Evolutionary conservation across 768 basidiomycete genomes (phyloP).

Genomic region (Mycena polygramma): DNA sequence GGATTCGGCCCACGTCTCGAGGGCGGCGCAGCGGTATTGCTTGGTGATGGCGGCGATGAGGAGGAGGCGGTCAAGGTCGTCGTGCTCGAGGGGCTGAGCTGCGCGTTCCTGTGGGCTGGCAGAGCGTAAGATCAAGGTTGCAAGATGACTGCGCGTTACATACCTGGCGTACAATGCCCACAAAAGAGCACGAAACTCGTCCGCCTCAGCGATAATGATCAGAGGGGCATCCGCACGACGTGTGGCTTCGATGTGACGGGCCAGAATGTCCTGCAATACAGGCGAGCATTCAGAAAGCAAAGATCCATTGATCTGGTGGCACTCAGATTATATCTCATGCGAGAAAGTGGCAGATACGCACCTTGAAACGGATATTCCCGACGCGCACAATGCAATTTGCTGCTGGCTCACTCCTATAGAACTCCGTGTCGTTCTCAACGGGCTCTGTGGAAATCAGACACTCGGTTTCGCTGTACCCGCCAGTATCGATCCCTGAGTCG

Average conservation of each 20-base stretch:
- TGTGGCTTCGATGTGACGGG: neutral
- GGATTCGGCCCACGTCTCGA: conserved; percentile 60
- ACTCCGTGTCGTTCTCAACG: conserved; percentile 50
- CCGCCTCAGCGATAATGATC: conserved; percentile 10
- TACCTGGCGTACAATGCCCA: conserved; percentile 68
- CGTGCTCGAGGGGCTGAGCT: conserved; percentile 55
- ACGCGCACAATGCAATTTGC: conserved; percentile 60
- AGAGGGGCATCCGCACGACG: conserved; percentile 1
- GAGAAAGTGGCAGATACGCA: conserved; percentile 37
- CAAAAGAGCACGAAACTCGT: conserved; percentile 47
- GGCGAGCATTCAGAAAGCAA: conserved; percentile 35
- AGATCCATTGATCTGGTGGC: conserved; percentile 22
- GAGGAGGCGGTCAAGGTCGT: conserved; percentile 55
- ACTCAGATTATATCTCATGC: neutral
- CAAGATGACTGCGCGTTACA: conserved; percentile 27
- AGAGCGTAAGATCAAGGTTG: too few relatives aligned
- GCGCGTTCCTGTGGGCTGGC: conserved; percentile 61
- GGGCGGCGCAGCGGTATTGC: conserved; percentile 61
- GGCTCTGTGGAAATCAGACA: conserved; percentile 26
- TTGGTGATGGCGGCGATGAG: conserved; percentile 62
- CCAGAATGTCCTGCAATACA: conserved; percentile 27
- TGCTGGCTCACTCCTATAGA: conserved; percentile 52
- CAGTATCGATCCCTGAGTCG: conserved; percentile 43
- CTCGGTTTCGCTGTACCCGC: conserved; percentile 29
- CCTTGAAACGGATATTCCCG: conserved; percentile 63